Evolutionary conservation across 257 asterid species (phyloP), one percentile per base, ranked within the genome.

Genomic region (Marsdenia floribunda): DNA sequence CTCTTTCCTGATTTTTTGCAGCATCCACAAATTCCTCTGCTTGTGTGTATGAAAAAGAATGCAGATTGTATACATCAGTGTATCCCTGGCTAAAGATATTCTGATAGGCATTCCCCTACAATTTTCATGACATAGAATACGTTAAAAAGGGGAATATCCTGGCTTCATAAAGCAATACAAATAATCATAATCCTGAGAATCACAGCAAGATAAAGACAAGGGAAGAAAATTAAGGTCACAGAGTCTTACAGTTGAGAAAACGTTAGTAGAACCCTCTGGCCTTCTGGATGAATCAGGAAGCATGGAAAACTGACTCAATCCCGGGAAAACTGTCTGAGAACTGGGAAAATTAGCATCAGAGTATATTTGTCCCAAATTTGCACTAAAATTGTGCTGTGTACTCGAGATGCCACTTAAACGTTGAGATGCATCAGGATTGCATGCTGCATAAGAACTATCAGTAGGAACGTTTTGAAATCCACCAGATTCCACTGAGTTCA

Each of bases 401-500:
- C 53, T 19, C 15, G 66, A 54, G 50, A 8, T 63, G 60, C 68
- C 73, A 68, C 72, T 46, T 1, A 50, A 77, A 33, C 61, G 64
- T 47, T 59, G 64, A 70, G 69, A 58, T 46, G 69, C 60, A 67
- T 59, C 71, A 77, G 78, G 67, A 78, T 5, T 55, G 76, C 63
- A 66, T 42, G 80, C 76, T 50, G 73, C 82, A 83, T 59, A 68
- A 10, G 76, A 19, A 69, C 75, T 75, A 66, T 76, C 59, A 5
- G 40, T n/a, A 29, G 77, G 59, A 18, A 80, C 54, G 50, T 66
- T 83, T 73, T 69, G 79, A 71, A 72, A 50, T 59, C 75, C 80
- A 73, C 38, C 13, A 72, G 71, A 73, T 73, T 75, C 85, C 40
- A 60, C 47, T 44, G 82, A 24, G 86, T 79, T 76, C 85, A 88